Conservation (phyloP, 208 protist species). For the Leishmania aethiopica region DNA sequence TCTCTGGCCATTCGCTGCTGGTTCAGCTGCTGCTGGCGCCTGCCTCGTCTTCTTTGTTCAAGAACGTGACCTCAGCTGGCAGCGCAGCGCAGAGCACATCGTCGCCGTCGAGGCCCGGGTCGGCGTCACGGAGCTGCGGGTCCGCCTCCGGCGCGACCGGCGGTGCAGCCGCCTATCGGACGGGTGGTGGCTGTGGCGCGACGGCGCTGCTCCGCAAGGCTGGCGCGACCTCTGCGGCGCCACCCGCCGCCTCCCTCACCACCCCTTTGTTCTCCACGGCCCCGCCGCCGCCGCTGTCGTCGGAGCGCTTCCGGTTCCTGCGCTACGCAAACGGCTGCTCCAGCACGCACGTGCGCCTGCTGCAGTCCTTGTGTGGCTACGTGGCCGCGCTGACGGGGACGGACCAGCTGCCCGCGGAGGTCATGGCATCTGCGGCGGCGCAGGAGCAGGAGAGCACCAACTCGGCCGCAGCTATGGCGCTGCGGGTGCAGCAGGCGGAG, state of each 20-base stretch:
- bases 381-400: conserved; percentile 61
- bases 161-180: neutral
- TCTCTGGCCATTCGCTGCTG: conserved; percentile 53
- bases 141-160: neutral
- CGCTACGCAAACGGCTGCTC: conserved; percentile 83
- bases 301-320: conserved; percentile 72
- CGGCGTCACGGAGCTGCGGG: neutral
- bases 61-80: neutral
- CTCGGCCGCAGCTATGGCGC: conserved; percentile 12
- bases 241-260: conserved; percentile 6
- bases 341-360: conserved; percentile 47
- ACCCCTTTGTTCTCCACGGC: conserved; percentile 3
- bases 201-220: neutral
- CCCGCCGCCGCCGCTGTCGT: conserved; percentile 31
- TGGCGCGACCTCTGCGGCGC: neutral
- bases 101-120: neutral
- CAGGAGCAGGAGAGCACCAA: conserved; percentile 25
- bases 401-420: conserved; percentile 27
- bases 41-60: conserved; percentile 66
- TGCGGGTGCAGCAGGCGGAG: conserved; percentile 39
- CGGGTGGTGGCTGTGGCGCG: neutral
- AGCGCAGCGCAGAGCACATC: neutral
- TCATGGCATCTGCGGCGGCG: conserved; percentile 12
- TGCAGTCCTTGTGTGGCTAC: conserved; percentile 67
- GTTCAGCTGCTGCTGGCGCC: conserved; percentile 73